A percentile compares a stretch with the other conserved stretches of the same genome.
These are phyloP conservation scores for Diplodia sapinea DNA, from an alignment of 2,329 filamentous ascomycete species.

Conservation along the genomic window DNA sequence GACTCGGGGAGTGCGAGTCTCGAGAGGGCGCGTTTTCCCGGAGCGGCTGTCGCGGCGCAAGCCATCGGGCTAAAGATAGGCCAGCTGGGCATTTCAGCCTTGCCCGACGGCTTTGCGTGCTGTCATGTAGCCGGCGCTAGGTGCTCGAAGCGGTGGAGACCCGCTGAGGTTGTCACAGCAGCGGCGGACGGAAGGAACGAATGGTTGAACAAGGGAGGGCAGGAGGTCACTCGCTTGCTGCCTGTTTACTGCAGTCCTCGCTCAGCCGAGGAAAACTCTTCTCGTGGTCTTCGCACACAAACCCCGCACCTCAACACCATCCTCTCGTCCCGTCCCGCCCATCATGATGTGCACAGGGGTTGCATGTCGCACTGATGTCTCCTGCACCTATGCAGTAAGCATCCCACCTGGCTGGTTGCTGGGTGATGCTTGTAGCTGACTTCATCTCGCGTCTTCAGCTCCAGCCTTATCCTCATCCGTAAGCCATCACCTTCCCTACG, in stretches of 20 bases:
- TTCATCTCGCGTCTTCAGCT: background rate
- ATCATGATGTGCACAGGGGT: conserved; percentile 23
- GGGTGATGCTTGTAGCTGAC: too few relatives aligned
- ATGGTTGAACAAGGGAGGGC: background rate
- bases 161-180: background rate
- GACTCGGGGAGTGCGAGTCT: too few relatives aligned
- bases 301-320: conserved; percentile 6
- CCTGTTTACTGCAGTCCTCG: background rate
- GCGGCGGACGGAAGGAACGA: background rate
- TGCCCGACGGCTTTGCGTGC: background rate
- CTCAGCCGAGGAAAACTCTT: conserved; percentile 2
- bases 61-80: conserved; percentile 21
- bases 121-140: background rate
- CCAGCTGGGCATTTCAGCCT: conserved; percentile 1
- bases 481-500: background rate
- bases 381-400: background rate
- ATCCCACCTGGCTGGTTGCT: background rate
- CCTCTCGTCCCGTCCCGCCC: background rate
- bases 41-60: background rate
- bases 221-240: background rate
- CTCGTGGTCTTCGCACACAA: background rate
- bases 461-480: background rate
- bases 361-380: background rate
- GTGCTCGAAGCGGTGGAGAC: background rate
- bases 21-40: background rate